Evolutionary conservation across 2,329 filamentous ascomycete species (phyloP).

Genomic region (Fusarium nurragi): DNA sequence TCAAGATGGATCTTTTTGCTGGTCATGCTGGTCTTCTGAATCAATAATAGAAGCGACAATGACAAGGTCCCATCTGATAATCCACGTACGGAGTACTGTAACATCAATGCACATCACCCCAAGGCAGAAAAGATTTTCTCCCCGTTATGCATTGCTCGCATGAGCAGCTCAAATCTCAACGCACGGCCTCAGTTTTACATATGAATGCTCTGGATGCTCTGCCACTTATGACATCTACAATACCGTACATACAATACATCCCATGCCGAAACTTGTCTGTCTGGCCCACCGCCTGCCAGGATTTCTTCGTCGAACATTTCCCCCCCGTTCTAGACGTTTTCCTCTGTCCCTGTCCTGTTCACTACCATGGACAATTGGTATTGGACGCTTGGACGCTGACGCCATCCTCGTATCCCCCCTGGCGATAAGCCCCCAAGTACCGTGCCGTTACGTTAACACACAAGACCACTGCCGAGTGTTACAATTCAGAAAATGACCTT

Average conservation of each 20-base stretch:
- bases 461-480: conserved; percentile 22
- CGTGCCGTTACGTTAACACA: conserved; percentile 6
- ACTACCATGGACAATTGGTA: conserved; percentile 21
- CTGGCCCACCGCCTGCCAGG: conserved; percentile 35
- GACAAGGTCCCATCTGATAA: conserved; percentile 7
- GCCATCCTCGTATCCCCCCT: conserved; percentile 38
- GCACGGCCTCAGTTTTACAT: not conserved
- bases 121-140: conserved; percentile 7
- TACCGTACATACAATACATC: not conserved
- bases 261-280: conserved; percentile 4
- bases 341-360: conserved; percentile 12
- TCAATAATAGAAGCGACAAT: conserved; percentile 14
- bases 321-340: conserved; percentile 31
- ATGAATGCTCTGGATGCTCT: not conserved
- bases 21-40: conserved; percentile 5
- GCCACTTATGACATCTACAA: not conserved
- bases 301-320: conserved; percentile 19
- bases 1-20: not conserved
- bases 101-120: conserved; percentile 21
- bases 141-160: conserved; percentile 22
- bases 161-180: conserved; percentile 22
- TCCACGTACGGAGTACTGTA: not conserved
- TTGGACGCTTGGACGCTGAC: conserved; percentile 38
- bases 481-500: conserved; percentile 3
- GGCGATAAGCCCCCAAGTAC: conserved; percentile 29